Conservation (phyloP, 257 asterid species). For the Hygrophila difformis region DNA sequence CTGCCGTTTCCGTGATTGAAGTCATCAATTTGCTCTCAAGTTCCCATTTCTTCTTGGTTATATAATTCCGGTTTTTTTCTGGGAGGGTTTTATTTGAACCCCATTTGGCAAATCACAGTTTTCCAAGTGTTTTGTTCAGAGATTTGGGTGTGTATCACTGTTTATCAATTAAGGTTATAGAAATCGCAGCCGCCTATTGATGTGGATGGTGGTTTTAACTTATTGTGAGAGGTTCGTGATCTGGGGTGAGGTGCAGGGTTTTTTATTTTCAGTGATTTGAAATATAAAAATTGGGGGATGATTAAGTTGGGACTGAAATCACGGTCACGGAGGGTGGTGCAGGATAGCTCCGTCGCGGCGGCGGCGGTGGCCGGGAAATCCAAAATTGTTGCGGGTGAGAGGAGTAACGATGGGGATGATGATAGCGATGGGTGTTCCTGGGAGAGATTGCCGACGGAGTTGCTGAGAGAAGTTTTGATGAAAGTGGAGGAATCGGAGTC, state of each 20-base stretch:
- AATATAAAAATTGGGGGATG: conserved; percentile 20
- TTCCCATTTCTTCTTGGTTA: too few species aligned
- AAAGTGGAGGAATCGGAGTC: conserved; percentile 59
- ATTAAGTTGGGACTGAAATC: conserved; percentile 59
- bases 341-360: conserved; percentile 56
- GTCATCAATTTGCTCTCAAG: too few species aligned
- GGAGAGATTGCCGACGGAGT: conserved; percentile 70
- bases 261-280: background rate
- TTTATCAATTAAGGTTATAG: too few species aligned
- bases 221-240: conserved; percentile 7
- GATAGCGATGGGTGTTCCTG: conserved; percentile 28
- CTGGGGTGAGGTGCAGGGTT: conserved; percentile 7
- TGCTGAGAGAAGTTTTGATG: conserved; percentile 62
- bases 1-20: too few species aligned
- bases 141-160: too few species aligned
- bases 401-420: conserved; percentile 11
- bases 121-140: too few species aligned
- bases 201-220: too few species aligned
- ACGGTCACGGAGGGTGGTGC: conserved; percentile 66
- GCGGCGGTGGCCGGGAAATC: conserved; percentile 49
- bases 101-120: too few species aligned
- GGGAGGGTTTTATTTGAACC: too few species aligned
- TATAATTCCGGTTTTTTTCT: background rate
- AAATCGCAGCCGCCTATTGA: too few species aligned
- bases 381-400: conserved; percentile 11